Base-by-base conservation (phyloP, 768 basidiomycete species). In the Phaeolepiota aurea region DNA sequence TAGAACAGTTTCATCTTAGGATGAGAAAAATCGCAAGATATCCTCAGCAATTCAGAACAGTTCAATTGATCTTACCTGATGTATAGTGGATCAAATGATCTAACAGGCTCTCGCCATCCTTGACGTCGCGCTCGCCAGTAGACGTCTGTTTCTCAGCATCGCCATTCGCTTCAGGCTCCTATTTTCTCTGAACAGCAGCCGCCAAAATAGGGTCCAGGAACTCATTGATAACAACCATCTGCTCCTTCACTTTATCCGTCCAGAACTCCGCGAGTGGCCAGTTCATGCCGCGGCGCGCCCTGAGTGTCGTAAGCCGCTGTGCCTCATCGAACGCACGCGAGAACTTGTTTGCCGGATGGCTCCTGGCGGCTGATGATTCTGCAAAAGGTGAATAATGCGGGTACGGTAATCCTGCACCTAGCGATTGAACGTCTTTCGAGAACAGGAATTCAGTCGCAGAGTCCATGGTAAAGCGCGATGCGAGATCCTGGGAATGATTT, bases 391-490 rank as follows among this genome's bases (percentile, higher is more conserved):
- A 62, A 20, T 48, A 37, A 28, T 37, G 50, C 1, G 77, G 76
- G 42, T 76, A 78, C 2, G 70, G 71, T 4, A 81, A 54, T 3
- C 67, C 70, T 0, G 67, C 69, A 0, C 58, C 54, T 20, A 82
- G 66, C 4, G 70, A 72, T 23, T 65, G 51, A 5, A 80, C 72
- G 42, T 68, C 65, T 22, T 64, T 56, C 4, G 71, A 74, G 44
- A 79, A 79, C 4, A 83, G 67, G 48, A 77, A 80, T 41, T 76
- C 72, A 1, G 75, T 73, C 12, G 77, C 76, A 5, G 76, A 71
- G 55, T 83, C 81, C n/a, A 83, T 64, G 0, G 80, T 79, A 52
- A 82, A 81, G 1, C 71, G 68, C 0, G 60, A 57, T 0, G 59
- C 65, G 16, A 71, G 52, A 45, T 75, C 71, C 66, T 70, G 36